Evolutionary conservation across 2,329 filamentous ascomycete species (phyloP), one percentile per base, ranked within the genome.

Genomic region (Intubia oerlemansii): DNA sequence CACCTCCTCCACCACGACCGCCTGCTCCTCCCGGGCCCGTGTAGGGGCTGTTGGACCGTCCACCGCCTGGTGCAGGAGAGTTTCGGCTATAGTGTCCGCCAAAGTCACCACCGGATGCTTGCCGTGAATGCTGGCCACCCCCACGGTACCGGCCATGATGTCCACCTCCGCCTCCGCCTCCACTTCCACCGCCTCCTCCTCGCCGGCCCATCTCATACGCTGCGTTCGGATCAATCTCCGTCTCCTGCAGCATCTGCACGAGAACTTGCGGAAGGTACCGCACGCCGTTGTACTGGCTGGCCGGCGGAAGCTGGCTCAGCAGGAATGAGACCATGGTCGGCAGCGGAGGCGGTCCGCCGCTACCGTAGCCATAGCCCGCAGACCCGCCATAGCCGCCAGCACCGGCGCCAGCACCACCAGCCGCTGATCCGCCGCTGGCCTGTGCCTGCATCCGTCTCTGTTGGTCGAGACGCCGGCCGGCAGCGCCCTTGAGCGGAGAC

Each of bases 401-500:
- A 10, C 17, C 8, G 14, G 11, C 18, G 7, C 43, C 20, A n/a
- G 10, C 24, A n/a, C 29, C 25, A 3, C 42, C 28, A 14, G 14
- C 25, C 11, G 23, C 10, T 5, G 10, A 11, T 13, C 13, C 7
- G 42, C 26, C 41, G 37, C 11, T 19, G 47, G 47, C 36, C 57
- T 57, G 56, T 10, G 56, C 54, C 38, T 65, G 65, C 40, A 62
- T 68, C 5, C 70, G 59, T 29, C 68, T 63, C 44, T 80, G 72
- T 44, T 88, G 77, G 42, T 88, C 80, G 14, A 90, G 59, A 20
- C 84, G 73, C 32, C 84, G 73, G 16, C 81, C 80, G 21, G 85
- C 81, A 2, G 80, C 79, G 10, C 81, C 81, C 47, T 95, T 98
- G 21, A 95, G 61, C 0, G 90, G 88, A 5, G 85, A 95, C 32